These are phyloP conservation scores for Nakazawaea pomicola DNA, from an alignment of 805 yeast species.

Conservation along the genomic window DNA sequence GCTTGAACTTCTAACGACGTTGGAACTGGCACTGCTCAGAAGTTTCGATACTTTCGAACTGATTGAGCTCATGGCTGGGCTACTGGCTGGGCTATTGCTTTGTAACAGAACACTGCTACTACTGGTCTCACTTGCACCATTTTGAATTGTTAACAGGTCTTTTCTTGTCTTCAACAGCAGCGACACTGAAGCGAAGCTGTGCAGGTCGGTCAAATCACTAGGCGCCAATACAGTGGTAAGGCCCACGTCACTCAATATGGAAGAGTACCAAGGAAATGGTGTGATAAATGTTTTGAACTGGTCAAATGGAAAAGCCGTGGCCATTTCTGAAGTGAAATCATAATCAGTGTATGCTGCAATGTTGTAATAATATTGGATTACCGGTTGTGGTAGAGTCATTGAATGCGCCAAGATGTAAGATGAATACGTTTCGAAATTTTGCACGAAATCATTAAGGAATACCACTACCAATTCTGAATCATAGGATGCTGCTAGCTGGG, in stretches of 20 bases:
- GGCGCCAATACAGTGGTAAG: constrained; percentile 24
- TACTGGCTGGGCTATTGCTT: no score
- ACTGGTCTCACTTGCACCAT: not conserved
- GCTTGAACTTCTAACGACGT: not conserved
- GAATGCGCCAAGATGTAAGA: constrained; percentile 28
- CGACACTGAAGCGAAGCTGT: not conserved
- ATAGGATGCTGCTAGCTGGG: constrained; percentile 25
- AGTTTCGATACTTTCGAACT: not conserved
- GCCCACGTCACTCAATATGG: constrained; percentile 20
- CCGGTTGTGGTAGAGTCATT: constrained; percentile 22
- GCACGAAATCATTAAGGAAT: constrained; percentile 27
- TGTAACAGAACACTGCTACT: no score
- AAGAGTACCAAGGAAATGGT: constrained; percentile 29
- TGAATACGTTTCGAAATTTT: constrained; percentile 24
- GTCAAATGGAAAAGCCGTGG: constrained; percentile 26
- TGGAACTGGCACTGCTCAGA: not conserved
- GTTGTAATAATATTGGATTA: constrained; percentile 26
- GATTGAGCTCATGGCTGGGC: not conserved
- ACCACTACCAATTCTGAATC: constrained; percentile 26
- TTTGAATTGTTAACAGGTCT: not conserved
- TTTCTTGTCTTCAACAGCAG: not conserved
- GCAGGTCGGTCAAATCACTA: constrained; percentile 17
- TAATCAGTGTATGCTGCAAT: constrained; percentile 15
- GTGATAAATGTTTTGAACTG: constrained; percentile 26
- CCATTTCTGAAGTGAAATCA: constrained; percentile 20